A percentile compares a stretch with the other conserved stretches of the same genome.
phyloP scores from a whole-genome alignment of 805 yeast genomes.

The Zygotorulaspora sp. region DNA sequence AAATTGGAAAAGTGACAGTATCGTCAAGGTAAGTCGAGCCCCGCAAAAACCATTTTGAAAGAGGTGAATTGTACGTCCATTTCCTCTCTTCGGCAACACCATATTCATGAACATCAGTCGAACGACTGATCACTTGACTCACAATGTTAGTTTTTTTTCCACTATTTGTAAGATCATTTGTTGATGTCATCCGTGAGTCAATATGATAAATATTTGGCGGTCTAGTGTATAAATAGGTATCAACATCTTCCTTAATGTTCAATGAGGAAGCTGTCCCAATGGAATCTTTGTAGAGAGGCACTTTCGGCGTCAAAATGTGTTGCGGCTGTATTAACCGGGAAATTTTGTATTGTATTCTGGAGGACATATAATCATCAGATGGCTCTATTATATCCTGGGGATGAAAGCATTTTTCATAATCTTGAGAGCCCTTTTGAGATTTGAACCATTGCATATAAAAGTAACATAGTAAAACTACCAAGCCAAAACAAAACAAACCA shows the following conservation, averaged over 20 bases:
- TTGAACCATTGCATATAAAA: slow-evolving; percentile 13
- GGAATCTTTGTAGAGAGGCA: slow-evolving; percentile 4
- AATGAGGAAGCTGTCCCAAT: slow-evolving; percentile 3
- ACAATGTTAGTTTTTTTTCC: not conserved
- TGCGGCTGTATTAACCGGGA: slow-evolving; percentile 15
- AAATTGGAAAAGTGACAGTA: slow-evolving; percentile 8
- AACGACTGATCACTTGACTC: not conserved
- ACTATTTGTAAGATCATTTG: slow-evolving; percentile 5
- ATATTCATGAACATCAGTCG: not conserved
- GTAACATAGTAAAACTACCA: slow-evolving; percentile 18
- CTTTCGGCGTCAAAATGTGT: slow-evolving; percentile 24
- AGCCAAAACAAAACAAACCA: slow-evolving; percentile 26
- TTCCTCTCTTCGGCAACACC: slow-evolving; percentile 5
- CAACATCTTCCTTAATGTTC: slow-evolving; percentile 15
- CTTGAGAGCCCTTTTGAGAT: not conserved
- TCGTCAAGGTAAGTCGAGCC: slow-evolving; percentile 27
- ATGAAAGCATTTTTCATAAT: not conserved
- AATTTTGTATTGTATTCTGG: slow-evolving; percentile 23
- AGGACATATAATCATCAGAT: slow-evolving; percentile 12
- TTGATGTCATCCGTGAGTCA: slow-evolving; percentile 19
- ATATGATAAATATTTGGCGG: slow-evolving; percentile 30
- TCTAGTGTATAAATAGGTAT: slow-evolving; percentile 22
- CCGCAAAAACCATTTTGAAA: slow-evolving; percentile 34
- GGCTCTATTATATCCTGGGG: not conserved
- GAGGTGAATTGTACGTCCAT: slow-evolving; percentile 35